A percentile compares a stretch with the other conserved stretches of the same genome.
Conservation (phyloP, 140 eudicot genomes). For the Cichorium intybus region DNA sequence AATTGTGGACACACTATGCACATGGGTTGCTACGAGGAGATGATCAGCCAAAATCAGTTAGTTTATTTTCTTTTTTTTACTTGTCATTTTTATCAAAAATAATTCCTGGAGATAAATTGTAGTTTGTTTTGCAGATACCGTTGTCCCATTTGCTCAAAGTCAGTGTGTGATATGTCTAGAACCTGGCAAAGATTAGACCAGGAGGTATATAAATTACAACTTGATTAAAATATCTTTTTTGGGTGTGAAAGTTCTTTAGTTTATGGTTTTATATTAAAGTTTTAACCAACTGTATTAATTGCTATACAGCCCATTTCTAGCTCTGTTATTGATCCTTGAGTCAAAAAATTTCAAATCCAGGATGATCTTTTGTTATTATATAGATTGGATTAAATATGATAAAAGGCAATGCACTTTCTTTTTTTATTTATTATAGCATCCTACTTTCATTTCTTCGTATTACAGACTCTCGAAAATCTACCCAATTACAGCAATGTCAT, state of each 20-base stretch:
- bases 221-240: not conserved
- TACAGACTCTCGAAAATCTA: too few relatives aligned
- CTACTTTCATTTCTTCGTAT: too few relatives aligned
- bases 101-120: not conserved
- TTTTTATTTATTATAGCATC: too few relatives aligned
- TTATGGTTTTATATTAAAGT: too few relatives aligned
- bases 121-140: slow-evolving; percentile 60
- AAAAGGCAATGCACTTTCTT: too few relatives aligned
- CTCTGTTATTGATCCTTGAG: too few relatives aligned
- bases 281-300: too few relatives aligned
- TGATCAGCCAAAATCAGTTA: slow-evolving; percentile 68
- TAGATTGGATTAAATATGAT: too few relatives aligned
- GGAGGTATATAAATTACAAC: slow-evolving; percentile 51
- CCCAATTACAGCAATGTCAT: too few relatives aligned
- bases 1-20: slow-evolving; percentile 92
- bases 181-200: slow-evolving; percentile 71
- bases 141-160: slow-evolving; percentile 93
- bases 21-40: slow-evolving; percentile 52
- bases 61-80: slow-evolving; percentile 7
- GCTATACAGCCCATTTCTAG: too few relatives aligned
- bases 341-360: too few relatives aligned
- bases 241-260: not conserved
- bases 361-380: too few relatives aligned
- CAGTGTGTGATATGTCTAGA: slow-evolving; percentile 44
- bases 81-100: not conserved